These are phyloP conservation scores for Ophiobolus disseminans DNA, from an alignment of 2,329 filamentous ascomycete species.

Conservation along the genomic window DNA sequence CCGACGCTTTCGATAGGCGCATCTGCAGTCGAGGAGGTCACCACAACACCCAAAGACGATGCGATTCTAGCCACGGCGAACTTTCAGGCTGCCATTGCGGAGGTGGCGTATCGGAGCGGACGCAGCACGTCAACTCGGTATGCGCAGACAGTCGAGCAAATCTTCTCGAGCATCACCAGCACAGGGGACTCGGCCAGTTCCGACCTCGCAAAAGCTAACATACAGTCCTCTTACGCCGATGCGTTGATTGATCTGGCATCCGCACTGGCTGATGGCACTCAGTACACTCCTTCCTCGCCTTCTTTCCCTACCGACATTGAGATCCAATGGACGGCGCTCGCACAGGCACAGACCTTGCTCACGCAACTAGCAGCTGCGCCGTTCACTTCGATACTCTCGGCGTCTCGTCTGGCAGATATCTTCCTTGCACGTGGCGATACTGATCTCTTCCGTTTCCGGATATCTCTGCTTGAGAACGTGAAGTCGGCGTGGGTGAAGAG, in stretches of 20 bases:
- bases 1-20: constrained; percentile 43
- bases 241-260: constrained; percentile 62
- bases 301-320: constrained; percentile 24
- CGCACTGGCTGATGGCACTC: constrained; percentile 47
- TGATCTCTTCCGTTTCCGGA: constrained; percentile 45
- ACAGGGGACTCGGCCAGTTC: constrained; percentile 57
- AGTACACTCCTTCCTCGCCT: constrained; percentile 21
- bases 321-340: constrained; percentile 44
- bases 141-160: constrained; percentile 49
- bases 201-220: constrained; percentile 59
- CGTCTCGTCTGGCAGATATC: constrained; percentile 38
- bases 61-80: constrained; percentile 62
- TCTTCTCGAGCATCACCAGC: constrained; percentile 41
- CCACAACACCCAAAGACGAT: constrained; percentile 56
- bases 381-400: constrained; percentile 22
- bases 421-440: constrained; percentile 44
- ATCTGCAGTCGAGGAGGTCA: constrained; percentile 29
- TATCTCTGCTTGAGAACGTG: constrained; percentile 28
- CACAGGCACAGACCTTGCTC: constrained; percentile 38
- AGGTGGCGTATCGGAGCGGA: constrained; percentile 62
- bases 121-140: constrained; percentile 62
- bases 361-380: constrained; percentile 29
- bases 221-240: constrained; percentile 63
- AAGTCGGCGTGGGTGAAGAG: constrained; percentile 43
- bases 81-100: constrained; percentile 63